phyloP scores from a whole-genome alignment of 805 yeast species.

The Danielia reshetovae region DNA sequence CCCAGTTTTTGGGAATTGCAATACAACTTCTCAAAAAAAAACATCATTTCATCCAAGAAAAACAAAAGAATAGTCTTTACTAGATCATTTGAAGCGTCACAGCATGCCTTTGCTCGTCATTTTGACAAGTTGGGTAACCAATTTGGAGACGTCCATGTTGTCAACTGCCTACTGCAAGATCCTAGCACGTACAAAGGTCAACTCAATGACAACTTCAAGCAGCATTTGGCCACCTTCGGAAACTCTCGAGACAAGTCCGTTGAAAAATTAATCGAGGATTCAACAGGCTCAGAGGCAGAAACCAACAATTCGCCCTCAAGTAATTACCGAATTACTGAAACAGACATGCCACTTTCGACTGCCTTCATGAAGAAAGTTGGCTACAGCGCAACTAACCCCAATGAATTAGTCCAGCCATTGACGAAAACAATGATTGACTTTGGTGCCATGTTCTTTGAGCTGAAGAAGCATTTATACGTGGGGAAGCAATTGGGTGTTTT shows the following conservation, averaged over 20 bases:
- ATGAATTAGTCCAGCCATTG: constrained; percentile 26
- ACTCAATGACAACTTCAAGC: constrained; percentile 34
- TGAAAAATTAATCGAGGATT: neutral
- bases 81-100: constrained; percentile 51
- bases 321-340: constrained; percentile 18
- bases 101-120: constrained; percentile 48
- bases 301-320: neutral
- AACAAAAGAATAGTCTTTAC: constrained; percentile 45
- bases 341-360: constrained; percentile 30
- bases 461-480: constrained; percentile 26
- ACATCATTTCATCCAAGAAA: constrained; percentile 27
- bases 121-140: constrained; percentile 45
- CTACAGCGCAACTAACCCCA: constrained; percentile 30
- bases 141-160: constrained; percentile 46
- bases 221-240: constrained; percentile 4
- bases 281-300: neutral
- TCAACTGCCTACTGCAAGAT: constrained; percentile 46
- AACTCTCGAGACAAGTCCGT: neutral
- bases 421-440: constrained; percentile 36
- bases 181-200: constrained; percentile 43
- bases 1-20: constrained; percentile 55
- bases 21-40: constrained; percentile 33
- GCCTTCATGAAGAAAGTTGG: constrained; percentile 33
- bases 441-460: constrained; percentile 45
- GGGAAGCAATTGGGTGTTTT: constrained; percentile 52